Conservation (phyloP, 2,329 filamentous ascomycete genomes). For the Fusarium duplospermum region DNA sequence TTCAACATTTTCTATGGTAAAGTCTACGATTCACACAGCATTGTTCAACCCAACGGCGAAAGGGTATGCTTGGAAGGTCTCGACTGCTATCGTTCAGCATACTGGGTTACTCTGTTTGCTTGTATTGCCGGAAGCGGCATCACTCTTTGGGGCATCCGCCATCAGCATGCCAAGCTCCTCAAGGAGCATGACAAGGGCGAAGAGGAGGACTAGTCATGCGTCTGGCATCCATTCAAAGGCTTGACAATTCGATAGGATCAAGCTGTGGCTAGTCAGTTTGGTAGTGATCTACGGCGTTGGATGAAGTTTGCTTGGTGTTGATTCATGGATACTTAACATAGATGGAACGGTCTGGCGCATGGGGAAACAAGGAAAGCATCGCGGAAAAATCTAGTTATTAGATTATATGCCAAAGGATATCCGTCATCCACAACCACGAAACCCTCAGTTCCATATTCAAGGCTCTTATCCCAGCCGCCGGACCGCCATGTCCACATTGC, state of each 20-base stretch:
- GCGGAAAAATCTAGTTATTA: constrained; percentile 21
- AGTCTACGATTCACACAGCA: constrained; percentile 84
- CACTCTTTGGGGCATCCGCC: constrained; percentile 76
- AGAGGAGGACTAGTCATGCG: constrained; percentile 50
- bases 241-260: neutral
- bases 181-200: constrained; percentile 53
- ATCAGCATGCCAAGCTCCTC: constrained; percentile 59
- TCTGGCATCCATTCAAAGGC: neutral
- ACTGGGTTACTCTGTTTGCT: constrained; percentile 79
- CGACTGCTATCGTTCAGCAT: constrained; percentile 83
- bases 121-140: constrained; percentile 76
- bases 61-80: constrained; percentile 81
- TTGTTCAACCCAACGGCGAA: constrained; percentile 75
- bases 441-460: constrained; percentile 21
- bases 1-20: constrained; percentile 93
- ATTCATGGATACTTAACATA: neutral
- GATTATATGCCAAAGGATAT: constrained; percentile 31
- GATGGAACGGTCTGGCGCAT: constrained; percentile 6
- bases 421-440: constrained; percentile 13
- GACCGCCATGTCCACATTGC: constrained; percentile 15
- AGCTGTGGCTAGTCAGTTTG: neutral
- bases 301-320: neutral
- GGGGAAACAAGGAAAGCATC: neutral
- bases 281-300: constrained; percentile 13
- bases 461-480: constrained; percentile 15